A percentile compares a stretch with the other conserved stretches of the same genome.
phyloP scores from a whole-genome alignment of 768 basidiomycete genomes.

The Pisolithus microcarpus region DNA sequence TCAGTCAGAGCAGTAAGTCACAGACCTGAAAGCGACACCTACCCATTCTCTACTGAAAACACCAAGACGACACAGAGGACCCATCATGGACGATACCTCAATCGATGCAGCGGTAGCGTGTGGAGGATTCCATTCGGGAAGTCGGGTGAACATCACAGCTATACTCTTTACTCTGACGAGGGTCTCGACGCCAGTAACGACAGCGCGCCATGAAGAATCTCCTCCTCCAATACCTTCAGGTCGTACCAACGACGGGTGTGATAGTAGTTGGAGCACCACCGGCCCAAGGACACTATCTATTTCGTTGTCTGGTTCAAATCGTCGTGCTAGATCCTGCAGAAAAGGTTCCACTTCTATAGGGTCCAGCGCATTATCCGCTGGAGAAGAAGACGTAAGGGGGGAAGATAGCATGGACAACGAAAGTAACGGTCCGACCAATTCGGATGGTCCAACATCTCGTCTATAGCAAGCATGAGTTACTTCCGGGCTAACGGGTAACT shows the following conservation, averaged over 20 bases:
- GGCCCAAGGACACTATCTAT: constrained; percentile 75
- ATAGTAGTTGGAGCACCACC: constrained; percentile 54
- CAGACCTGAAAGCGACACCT: constrained; percentile 16
- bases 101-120: constrained; percentile 53
- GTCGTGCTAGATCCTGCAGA: constrained; percentile 72
- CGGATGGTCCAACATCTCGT: constrained; percentile 65
- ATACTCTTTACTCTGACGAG: constrained; percentile 78
- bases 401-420: constrained; percentile 63
- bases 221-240: constrained; percentile 66
- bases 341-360: constrained; percentile 72
- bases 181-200: constrained; percentile 72
- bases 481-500: background rate
- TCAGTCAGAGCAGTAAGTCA: constrained; percentile 2
- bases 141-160: constrained; percentile 69
- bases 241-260: constrained; percentile 57
- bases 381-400: constrained; percentile 48
- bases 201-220: constrained; percentile 80
- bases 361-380: constrained; percentile 44
- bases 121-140: constrained; percentile 67
- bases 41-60: constrained; percentile 91
- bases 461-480: constrained; percentile 29
- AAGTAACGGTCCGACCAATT: constrained; percentile 78
- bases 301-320: constrained; percentile 76
- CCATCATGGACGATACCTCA: constrained; percentile 65
- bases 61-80: constrained; percentile 76